Evolutionary conservation across 1,284 basidiomycete genomes (phyloP).

Genomic region (Pholiota adiposa): DNA sequence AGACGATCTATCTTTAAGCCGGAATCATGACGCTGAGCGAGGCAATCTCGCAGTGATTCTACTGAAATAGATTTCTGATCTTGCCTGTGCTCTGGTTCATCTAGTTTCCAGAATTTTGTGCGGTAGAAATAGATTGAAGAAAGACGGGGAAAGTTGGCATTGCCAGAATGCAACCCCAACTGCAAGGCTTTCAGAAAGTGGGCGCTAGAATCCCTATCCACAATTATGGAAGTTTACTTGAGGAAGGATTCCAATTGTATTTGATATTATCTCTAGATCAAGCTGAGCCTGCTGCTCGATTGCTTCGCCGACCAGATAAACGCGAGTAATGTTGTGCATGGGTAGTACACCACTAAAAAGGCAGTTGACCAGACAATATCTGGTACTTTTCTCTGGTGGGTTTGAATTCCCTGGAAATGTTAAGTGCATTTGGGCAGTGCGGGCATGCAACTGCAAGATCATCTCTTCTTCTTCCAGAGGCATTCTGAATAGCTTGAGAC

Average conservation of each 20-base stretch:
- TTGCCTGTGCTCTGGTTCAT: background rate
- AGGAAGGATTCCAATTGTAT: background rate
- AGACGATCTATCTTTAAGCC: constrained; percentile 32
- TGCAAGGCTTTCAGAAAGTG: background rate
- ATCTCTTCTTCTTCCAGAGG: background rate
- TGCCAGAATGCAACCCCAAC: background rate
- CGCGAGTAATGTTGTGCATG: background rate
- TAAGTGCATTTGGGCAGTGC: background rate
- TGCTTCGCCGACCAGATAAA: background rate
- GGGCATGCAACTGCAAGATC: background rate
- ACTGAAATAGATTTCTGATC: background rate
- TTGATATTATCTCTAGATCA: background rate
- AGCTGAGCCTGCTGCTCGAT: background rate
- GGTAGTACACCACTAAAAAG: background rate
- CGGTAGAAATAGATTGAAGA: background rate
- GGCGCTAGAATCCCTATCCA: too few relatives aligned
- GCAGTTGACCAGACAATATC: background rate
- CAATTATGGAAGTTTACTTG: background rate
- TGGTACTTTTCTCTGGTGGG: background rate
- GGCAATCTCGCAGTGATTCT: background rate
- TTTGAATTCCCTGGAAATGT: background rate
- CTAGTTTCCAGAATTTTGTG: background rate
- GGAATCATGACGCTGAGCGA: constrained; percentile 30
- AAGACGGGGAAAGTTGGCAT: background rate
- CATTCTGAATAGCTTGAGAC: background rate